phyloP scores from a whole-genome alignment of 495 filamentous ascomycete genomes.

The Podospora comata region DNA sequence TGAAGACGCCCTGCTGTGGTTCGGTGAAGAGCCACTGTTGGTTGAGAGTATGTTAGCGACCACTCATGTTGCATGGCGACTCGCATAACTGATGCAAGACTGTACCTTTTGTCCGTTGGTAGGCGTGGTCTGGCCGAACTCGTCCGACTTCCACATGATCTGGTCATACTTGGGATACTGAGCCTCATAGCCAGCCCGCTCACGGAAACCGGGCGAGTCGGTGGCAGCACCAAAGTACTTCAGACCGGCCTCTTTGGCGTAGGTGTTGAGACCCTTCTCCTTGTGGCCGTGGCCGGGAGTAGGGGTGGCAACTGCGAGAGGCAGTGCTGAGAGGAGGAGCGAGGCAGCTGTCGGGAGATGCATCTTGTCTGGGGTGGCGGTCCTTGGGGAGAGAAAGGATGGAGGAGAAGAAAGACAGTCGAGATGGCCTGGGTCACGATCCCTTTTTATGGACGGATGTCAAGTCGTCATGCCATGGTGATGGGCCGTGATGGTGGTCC shows the following conservation, averaged over 20 bases:
- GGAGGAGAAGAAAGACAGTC: constrained; percentile 2
- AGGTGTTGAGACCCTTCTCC: constrained; percentile 30
- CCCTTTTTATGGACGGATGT: not conserved
- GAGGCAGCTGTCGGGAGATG: constrained; percentile 17
- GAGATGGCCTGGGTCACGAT: not conserved
- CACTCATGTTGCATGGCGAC: not conserved
- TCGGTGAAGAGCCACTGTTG: constrained; percentile 50
- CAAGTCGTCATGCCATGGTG: constrained; percentile 1
- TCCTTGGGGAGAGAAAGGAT: constrained; percentile 8
- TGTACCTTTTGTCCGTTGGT: constrained; percentile 50
- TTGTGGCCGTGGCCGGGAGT: constrained; percentile 14
- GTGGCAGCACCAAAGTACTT: constrained; percentile 52
- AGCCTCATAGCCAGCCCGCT: constrained; percentile 32
- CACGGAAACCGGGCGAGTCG: constrained; percentile 42
- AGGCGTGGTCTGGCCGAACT: constrained; percentile 54
- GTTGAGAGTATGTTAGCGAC: not conserved
- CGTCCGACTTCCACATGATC: constrained; percentile 43
- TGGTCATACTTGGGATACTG: constrained; percentile 32
- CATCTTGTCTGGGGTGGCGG: constrained; percentile 19
- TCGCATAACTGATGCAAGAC: not conserved
- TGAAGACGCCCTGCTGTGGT: constrained; percentile 48
- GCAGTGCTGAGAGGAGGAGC: constrained; percentile 21
- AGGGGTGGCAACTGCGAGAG: constrained; percentile 11
- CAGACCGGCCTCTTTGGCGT: constrained; percentile 42
- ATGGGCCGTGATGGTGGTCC: not conserved